Percentiles rank a stretch among this genome's conserved stretches.
Conservation (phyloP, 306 rosid genomes). For the Malus sieversii region DNA sequence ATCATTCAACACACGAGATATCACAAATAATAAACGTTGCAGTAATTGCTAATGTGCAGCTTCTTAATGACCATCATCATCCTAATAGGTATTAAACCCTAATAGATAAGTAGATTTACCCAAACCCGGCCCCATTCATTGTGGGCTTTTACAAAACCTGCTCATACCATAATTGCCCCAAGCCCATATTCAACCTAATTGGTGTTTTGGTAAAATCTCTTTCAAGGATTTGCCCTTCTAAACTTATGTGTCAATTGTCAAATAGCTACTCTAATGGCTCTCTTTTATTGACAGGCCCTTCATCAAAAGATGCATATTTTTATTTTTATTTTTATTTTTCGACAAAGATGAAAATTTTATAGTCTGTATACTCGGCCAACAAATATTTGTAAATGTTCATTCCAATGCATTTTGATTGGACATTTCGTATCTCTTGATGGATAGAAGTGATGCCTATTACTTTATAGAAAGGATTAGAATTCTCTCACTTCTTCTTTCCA, state of each 20-base stretch:
- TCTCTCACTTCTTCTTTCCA: rapidly evolving
- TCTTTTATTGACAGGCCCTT: too few species aligned
- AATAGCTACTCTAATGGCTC: too few species aligned
- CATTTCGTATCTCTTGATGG: too few species aligned
- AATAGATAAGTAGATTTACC: neutral
- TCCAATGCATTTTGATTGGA: too few species aligned
- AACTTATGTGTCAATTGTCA: neutral
- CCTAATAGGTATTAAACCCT: neutral
- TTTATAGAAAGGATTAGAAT: too few species aligned
- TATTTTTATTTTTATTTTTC: too few species aligned
- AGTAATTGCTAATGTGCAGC: neutral
- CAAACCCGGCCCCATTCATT: too few species aligned
- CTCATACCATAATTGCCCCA: neutral
- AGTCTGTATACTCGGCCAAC: too few species aligned
- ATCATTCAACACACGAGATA: neutral
- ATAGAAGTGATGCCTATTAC: too few species aligned
- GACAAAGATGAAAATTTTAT: too few species aligned
- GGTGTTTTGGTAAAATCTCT: neutral
- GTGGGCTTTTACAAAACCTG: neutral
- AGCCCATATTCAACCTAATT: neutral
- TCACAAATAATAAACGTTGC: neutral
- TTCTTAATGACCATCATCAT: neutral
- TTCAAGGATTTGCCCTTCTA: neutral
- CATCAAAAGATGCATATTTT: too few species aligned
- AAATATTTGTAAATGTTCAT: too few species aligned